phyloP scores from a whole-genome alignment of 1,139 yeast genomes.

The Geotrichum candidum region DNA sequence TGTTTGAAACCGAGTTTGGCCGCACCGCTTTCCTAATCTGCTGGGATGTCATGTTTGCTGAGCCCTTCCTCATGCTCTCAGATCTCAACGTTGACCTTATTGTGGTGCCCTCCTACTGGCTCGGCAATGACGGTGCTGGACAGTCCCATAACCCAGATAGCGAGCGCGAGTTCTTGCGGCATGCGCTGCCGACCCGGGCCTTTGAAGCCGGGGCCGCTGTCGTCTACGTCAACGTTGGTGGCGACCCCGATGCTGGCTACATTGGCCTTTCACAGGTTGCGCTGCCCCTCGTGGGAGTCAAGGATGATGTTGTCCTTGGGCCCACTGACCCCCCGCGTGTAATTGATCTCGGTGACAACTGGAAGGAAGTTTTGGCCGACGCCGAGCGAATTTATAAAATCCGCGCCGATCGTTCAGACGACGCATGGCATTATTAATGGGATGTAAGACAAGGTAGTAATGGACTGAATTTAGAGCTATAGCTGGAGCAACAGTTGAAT shows the following conservation, averaged over 20 bases:
- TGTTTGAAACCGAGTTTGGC: constrained; percentile 23
- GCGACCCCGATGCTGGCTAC: constrained; percentile 10
- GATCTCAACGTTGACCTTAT: constrained; percentile 20
- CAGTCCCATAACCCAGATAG: constrained; percentile 17
- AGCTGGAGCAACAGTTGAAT: too few species aligned
- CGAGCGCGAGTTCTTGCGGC: constrained; percentile 18
- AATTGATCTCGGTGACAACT: constrained; percentile 16
- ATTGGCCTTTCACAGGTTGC: constrained; percentile 18
- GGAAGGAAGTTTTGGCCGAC: constrained; percentile 14
- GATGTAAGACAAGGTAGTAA: too few species aligned
- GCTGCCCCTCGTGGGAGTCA: constrained; percentile 15
- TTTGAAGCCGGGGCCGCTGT: constrained; percentile 20
- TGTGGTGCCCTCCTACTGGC: constrained; percentile 24
- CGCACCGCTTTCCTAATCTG: constrained; percentile 21
- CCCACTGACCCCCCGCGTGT: constrained; percentile 4
- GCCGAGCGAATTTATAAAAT: constrained; percentile 22
- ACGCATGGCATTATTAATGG: constrained; percentile 20
- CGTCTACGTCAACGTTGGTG: constrained; percentile 22
- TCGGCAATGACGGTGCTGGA: constrained; percentile 17
- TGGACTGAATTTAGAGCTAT: too few species aligned
- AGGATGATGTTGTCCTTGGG: constrained; percentile 1
- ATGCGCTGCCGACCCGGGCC: constrained; percentile 20
- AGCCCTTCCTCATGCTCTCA: constrained; percentile 21
- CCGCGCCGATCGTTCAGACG: constrained; percentile 16
- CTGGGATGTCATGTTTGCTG: constrained; percentile 23